These are phyloP conservation scores for Fagopyrum tataricum DNA, from an alignment of 148 eudicot species.

Conservation along the genomic window DNA sequence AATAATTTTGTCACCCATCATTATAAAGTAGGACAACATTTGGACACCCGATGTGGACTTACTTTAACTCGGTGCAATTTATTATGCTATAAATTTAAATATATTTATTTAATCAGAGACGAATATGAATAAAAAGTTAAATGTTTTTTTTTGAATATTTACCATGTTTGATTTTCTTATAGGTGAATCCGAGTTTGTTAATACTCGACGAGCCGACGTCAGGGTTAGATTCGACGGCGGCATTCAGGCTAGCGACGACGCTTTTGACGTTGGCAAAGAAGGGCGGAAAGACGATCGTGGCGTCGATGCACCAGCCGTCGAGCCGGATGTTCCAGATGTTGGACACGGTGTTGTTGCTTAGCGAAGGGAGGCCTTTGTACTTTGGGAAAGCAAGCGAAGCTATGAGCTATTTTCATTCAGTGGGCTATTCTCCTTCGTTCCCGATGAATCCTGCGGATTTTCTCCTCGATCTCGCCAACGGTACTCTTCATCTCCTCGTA, in stretches of 20 bases:
- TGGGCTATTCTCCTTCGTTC: slow-evolving; percentile 69
- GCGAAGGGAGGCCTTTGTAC: slow-evolving; percentile 66
- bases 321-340: slow-evolving; percentile 67
- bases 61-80: too few species aligned
- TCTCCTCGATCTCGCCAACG: slow-evolving; percentile 97
- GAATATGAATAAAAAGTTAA: too few species aligned
- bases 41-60: too few species aligned
- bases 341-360: slow-evolving; percentile 56
- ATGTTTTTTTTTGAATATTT: too few species aligned
- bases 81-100: too few species aligned
- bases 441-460: slow-evolving; percentile 97
- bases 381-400: slow-evolving; percentile 65
- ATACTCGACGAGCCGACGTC: slow-evolving; percentile 87
- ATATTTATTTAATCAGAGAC: too few species aligned
- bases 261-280: slow-evolving; percentile 37
- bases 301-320: slow-evolving; percentile 84
- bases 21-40: too few species aligned
- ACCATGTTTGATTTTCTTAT: too few species aligned
- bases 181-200: slow-evolving; percentile 59
- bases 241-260: slow-evolving; percentile 42
- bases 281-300: slow-evolving; percentile 60
- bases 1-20: too few species aligned
- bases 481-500: slow-evolving; percentile 28
- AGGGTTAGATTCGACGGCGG: slow-evolving; percentile 81
- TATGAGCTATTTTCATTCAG: slow-evolving; percentile 50